Percentiles rank a stretch among this genome's conserved stretches.
phyloP scores from a whole-genome alignment of 768 basidiomycete species.

The Gloeopeniophorella convolvens region DNA sequence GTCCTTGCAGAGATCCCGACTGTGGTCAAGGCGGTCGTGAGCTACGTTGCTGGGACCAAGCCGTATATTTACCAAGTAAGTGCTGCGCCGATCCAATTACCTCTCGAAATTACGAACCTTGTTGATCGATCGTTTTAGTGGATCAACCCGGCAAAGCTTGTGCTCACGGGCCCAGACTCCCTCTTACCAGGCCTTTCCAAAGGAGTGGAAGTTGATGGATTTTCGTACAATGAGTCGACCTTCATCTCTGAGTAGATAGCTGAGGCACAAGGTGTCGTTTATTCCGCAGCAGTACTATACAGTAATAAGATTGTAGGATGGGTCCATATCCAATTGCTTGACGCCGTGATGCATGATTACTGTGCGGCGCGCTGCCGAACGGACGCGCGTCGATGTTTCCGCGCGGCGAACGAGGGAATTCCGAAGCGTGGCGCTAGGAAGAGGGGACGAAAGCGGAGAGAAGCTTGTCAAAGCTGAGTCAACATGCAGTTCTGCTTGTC shows the following conservation, averaged over 20 bases:
- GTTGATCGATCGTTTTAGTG: slow-evolving; percentile 35
- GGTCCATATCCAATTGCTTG: no score
- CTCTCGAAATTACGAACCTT: not conserved
- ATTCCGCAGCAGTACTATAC: not conserved
- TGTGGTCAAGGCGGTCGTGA: slow-evolving; percentile 86
- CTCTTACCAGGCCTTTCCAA: slow-evolving; percentile 36
- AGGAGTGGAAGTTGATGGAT: slow-evolving; percentile 51
- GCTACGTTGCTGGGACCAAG: slow-evolving; percentile 88
- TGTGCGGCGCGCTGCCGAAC: no score
- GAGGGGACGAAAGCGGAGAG: no score
- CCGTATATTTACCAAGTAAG: slow-evolving; percentile 91
- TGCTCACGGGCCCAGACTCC: slow-evolving; percentile 37
- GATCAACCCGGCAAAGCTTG: slow-evolving; percentile 48
- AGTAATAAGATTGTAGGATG: no score
- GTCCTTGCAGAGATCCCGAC: slow-evolving; percentile 93
- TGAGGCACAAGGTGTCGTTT: not conserved
- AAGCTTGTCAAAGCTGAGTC: no score
- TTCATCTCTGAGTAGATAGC: slow-evolving; percentile 56
- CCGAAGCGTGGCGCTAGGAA: no score
- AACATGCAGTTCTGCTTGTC: no score
- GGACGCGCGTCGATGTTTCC: no score
- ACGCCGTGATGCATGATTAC: no score
- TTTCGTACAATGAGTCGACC: slow-evolving; percentile 82
- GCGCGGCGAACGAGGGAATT: no score
- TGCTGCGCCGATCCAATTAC: slow-evolving; percentile 8